Conservation (phyloP, 148 eudicot species). For the Rhododendron mucronatum region DNA sequence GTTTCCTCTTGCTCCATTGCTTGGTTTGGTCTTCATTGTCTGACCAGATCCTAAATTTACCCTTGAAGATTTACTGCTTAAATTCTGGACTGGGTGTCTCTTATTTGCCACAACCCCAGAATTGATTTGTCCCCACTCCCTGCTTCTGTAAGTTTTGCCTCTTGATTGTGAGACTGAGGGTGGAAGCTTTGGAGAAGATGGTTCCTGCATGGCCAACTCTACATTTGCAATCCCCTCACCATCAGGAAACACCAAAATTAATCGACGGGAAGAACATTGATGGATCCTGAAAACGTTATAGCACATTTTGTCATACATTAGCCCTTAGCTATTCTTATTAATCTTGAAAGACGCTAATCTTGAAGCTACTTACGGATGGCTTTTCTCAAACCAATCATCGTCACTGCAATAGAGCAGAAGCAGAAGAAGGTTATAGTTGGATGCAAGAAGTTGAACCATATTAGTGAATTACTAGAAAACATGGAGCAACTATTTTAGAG, state of each 20-base stretch:
- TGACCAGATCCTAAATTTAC: constrained; percentile 15
- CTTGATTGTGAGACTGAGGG: constrained; percentile 56
- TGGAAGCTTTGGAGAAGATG: constrained; percentile 50
- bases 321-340: not conserved
- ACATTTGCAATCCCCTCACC: constrained; percentile 23
- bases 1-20: constrained; percentile 8
- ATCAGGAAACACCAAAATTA: constrained; percentile 44
- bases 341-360: not conserved
- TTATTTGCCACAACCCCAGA: constrained; percentile 14
- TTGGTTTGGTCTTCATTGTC: constrained; percentile 14
- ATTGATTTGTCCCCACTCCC: constrained; percentile 19
- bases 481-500: constrained; percentile 5
- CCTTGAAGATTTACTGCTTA: constrained; percentile 20
- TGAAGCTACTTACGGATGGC: constrained; percentile 46
- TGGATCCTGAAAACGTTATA: constrained; percentile 47
- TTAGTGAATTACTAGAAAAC: not conserved
- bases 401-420: constrained; percentile 41
- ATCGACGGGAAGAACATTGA: constrained; percentile 39
- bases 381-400: constrained; percentile 53
- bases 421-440: not conserved
- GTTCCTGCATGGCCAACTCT: constrained; percentile 21
- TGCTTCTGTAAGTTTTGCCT: constrained; percentile 45
- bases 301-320: not conserved
- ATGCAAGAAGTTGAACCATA: not conserved
- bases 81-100: constrained; percentile 33